Base-by-base conservation (phyloP, 2,329 filamentous ascomycete genomes). In the Simplicillium aogashimaense region DNA sequence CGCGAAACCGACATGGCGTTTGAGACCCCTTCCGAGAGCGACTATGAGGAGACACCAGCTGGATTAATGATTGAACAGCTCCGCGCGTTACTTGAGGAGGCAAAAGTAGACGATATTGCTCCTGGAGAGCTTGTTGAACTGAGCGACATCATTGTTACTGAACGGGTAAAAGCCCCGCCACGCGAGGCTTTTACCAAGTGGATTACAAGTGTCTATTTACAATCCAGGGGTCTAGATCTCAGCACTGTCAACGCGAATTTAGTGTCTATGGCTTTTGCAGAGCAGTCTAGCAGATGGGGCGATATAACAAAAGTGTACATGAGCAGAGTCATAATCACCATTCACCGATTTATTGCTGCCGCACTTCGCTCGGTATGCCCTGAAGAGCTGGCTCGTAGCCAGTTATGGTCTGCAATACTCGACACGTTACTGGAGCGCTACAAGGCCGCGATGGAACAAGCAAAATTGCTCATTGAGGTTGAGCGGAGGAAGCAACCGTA, bases 201-300 rank as follows among this genome's bases (percentile, higher is more conserved):
- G 51, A 53, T 60, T 17, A 15, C 36, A 0, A 29, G 35, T 0
- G 38, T 55, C 6, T 52, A 56, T 29, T 13, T 37, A 6, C 35
- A 36, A 3, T 55, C 50, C 10, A 47, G 55, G 6, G 54, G 50
- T 7, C 44, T 49, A 14, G 52, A 57, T 1, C 48, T 59, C 0
- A 43, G 45, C 2, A 47, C 48, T 0, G 51, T 50, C 37, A 52
- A 44, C n/a, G 33, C 42, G 3, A 36, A 39, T 1, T 32, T 59
- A 0, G 39, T 55, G 17, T 40, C 47, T 0, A 44, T 38, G 17
- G 52, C 51, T 1, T 53, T 57, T 39, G 37, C 36, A 14, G 47
- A 59, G 37, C 57, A 61, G 31, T 58, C 57, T 1, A 30, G 36
- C 7, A 56, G 55, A 25, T 62, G 58, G 58, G 44, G 38, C 1